These are phyloP conservation scores for Pneumocystis carinii DNA, from an alignment of 1,139 yeast species.

Conservation along the genomic window DNA sequence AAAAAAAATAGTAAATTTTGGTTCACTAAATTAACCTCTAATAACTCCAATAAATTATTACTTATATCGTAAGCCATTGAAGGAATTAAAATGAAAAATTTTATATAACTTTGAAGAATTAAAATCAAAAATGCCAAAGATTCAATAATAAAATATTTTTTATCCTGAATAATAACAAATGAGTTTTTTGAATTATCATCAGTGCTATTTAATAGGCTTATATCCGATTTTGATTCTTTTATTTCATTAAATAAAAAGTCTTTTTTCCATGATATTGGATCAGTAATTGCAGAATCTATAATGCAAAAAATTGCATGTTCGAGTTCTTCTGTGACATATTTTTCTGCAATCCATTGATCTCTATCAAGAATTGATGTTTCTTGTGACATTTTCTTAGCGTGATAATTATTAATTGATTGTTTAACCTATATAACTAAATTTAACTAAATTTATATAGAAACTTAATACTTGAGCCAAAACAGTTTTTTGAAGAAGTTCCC, in stretches of 20 bases:
- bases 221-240: neutral
- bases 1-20: constrained; percentile 20
- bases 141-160: neutral
- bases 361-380: constrained; percentile 41
- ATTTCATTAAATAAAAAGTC: neutral
- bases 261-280: neutral
- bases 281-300: neutral
- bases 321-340: constrained; percentile 32
- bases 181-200: neutral
- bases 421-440: constrained; percentile 53
- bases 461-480: neutral
- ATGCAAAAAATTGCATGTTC: constrained; percentile 26
- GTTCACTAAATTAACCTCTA: neutral
- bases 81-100: constrained; percentile 37
- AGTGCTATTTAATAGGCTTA: neutral
- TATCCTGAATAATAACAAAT: neutral
- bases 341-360: constrained; percentile 50
- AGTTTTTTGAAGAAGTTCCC: constrained; percentile 40
- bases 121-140: constrained; percentile 4
- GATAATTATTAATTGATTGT: constrained; percentile 44
- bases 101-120: constrained; percentile 33
- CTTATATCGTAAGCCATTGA: constrained; percentile 29
- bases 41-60: constrained; percentile 27
- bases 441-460: constrained; percentile 16
- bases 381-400: constrained; percentile 34